A percentile compares a stretch with the other conserved stretches of the same genome.
Evolutionary conservation across 2,329 filamentous ascomycete species (phyloP).

Genomic region (Plectosphaerella cucumerina): DNA sequence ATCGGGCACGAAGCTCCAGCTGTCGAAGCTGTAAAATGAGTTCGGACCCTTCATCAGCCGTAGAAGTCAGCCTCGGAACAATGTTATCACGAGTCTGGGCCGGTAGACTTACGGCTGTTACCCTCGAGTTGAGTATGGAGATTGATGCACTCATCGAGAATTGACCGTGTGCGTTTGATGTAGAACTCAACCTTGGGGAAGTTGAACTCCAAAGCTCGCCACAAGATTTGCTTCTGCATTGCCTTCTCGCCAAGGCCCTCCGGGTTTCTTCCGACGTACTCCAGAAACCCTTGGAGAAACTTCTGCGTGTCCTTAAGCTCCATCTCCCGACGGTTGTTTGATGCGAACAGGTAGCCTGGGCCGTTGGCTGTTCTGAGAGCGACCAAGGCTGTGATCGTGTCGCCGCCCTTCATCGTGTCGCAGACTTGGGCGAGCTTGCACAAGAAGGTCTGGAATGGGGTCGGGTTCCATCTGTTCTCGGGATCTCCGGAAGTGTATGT

Average conservation of each 20-base stretch:
- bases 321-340: constrained; percentile 5
- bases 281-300: constrained; percentile 5
- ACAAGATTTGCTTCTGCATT: constrained; percentile 9
- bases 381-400: constrained; percentile 7
- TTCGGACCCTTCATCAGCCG: not conserved
- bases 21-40: not conserved
- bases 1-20: not conserved
- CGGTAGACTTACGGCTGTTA: not conserved
- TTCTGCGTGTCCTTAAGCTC: constrained; percentile 6
- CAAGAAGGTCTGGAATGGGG: constrained; percentile 4
- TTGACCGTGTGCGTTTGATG: not conserved
- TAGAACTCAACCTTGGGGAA: constrained; percentile 5
- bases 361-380: constrained; percentile 1
- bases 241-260: not conserved
- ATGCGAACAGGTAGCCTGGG: constrained; percentile 9
- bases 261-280: constrained; percentile 8
- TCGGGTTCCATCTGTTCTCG: not conserved
- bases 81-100: not conserved
- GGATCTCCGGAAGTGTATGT: constrained; percentile 10
- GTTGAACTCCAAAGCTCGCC: constrained; percentile 5
- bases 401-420: constrained; percentile 7
- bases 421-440: constrained; percentile 12
- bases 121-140: not conserved
- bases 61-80: not conserved
- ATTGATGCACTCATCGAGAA: constrained; percentile 3